Evolutionary conservation across 306 rosid species (phyloP), one percentile per base, ranked within the genome.

Genomic region (Malus asiatica): DNA sequence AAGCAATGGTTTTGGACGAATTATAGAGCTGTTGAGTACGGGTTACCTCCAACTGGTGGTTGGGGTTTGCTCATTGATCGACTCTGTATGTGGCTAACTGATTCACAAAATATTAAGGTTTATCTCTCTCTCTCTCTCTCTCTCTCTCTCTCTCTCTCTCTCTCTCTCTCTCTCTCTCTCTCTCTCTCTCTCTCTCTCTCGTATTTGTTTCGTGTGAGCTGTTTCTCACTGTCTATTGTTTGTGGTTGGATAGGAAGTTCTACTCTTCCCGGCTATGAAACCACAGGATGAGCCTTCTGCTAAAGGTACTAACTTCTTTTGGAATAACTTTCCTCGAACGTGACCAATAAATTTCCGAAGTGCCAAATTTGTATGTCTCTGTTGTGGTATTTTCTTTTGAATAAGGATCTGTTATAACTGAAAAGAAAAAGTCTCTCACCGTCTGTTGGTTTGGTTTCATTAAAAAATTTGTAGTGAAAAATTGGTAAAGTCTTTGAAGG

Each of bases 31-130:
- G 87, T 94, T 38, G 98, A 94, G 86, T 92, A 94, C 72, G 97
- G 98, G 27, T 80, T 94, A 81, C 97, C 98, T 11, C 98, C 98
- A 62, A 92, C 97, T 33, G 95, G 89, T 70, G 98, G 98, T 71
- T 94, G 97, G 98, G 98, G 98, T 75, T 48, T 92, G 90, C 96
- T 97, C 27, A 78, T 92, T 77, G 98, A 94, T 66, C 84, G 98
- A 73, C 78, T 94, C 52, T 62, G 93, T 58, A 94, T 94, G 98
- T 75, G 88, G 74, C 62, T 94, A 29, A 90, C 96, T 1, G 98
- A 94, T 80, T 92, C 98, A 1, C 96, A 87, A 80, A 94, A 94
- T 80, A 92, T 92, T 27, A 94, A 94, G 97, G 98, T 89, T 73
- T 71, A 44, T 68, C 8, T 62, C 73, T 42, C 38, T 60, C 18